Evolutionary conservation across 768 basidiomycete genomes (phyloP).

Genomic region (Phanerochaete sordida): DNA sequence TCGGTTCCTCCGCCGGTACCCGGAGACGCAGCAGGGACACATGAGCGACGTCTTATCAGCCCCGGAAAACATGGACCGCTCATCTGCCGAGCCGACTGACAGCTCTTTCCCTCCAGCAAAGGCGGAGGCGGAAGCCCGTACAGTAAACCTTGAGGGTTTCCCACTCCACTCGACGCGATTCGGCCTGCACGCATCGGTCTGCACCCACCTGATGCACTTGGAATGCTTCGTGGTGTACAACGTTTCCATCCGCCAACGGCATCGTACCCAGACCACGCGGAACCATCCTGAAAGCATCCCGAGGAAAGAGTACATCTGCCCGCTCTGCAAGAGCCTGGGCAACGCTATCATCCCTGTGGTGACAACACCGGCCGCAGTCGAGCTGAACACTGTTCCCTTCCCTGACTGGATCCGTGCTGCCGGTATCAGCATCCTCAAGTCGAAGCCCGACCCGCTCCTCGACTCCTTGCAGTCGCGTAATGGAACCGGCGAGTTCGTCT

Average conservation of each 20-base stretch:
- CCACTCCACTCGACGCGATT: constrained; percentile 71
- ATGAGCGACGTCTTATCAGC: constrained; percentile 72
- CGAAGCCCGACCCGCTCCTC: constrained; percentile 67
- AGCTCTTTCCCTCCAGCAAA: constrained; percentile 51
- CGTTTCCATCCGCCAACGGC: constrained; percentile 80
- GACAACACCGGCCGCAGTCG: constrained; percentile 40
- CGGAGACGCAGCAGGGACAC: constrained; percentile 55
- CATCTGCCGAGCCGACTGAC: constrained; percentile 23
- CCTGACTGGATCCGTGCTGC: constrained; percentile 89
- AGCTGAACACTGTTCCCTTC: constrained; percentile 59
- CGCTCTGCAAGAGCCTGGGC: constrained; percentile 93
- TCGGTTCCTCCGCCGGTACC: constrained; percentile 74
- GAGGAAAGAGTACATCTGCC: constrained; percentile 93
- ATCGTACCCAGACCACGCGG: constrained; percentile 82
- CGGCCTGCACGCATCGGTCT: constrained; percentile 83
- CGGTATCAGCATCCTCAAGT: constrained; percentile 85
- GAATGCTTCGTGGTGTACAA: constrained; percentile 92
- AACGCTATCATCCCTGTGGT: constrained; percentile 90
- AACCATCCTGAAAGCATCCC: constrained; percentile 95
- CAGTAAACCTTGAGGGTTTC: constrained; percentile 69
- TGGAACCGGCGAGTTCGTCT: constrained; percentile 85
- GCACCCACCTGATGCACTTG: constrained; percentile 96
- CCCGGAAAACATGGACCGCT: constrained; percentile 63
- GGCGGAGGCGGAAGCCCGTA: constrained; percentile 38
- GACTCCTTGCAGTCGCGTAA: constrained; percentile 74